A percentile compares a stretch with the other conserved stretches of the same genome.
These are phyloP conservation scores for Monilinia fructicola DNA, from an alignment of 2,329 filamentous ascomycete genomes.

Conservation along the genomic window DNA sequence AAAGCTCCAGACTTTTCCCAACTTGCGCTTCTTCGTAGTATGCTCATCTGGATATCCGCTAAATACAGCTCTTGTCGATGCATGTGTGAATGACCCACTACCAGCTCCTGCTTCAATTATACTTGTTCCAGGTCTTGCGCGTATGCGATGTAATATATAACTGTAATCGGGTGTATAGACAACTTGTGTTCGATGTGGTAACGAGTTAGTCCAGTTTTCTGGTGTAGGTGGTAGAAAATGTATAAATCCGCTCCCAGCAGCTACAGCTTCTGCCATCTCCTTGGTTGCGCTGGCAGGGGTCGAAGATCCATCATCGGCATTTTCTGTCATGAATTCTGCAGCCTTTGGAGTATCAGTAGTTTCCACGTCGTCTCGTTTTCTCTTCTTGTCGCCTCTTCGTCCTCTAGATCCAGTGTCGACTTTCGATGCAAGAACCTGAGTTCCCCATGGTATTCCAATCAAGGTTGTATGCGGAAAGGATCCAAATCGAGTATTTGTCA, in stretches of 20 bases:
- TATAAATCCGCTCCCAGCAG: conserved; percentile 68
- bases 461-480: conserved; percentile 82
- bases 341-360: conserved; percentile 26
- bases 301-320: conserved; percentile 35
- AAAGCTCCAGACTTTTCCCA: conserved; percentile 76
- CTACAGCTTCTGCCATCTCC: conserved; percentile 50
- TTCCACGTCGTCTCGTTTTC: conserved; percentile 46
- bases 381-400: conserved; percentile 56
- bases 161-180: conserved; percentile 87
- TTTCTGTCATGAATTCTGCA: conserved; percentile 25
- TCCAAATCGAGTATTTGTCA: conserved; percentile 90
- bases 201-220: conserved; percentile 76
- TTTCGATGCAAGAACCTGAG: conserved; percentile 82
- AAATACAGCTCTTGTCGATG: conserved; percentile 72
- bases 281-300: conserved; percentile 35
- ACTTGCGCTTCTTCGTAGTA: conserved; percentile 42
- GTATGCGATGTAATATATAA: conserved; percentile 75
- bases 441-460: conserved; percentile 81
- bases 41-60: conserved; percentile 60
- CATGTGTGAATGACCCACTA: conserved; percentile 82
- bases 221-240: conserved; percentile 78
- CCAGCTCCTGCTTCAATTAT: conserved; percentile 81
- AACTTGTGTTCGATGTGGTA: conserved; percentile 81
- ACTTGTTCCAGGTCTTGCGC: conserved; percentile 68
- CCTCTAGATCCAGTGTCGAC: conserved; percentile 92